Evolutionary conservation across 2,329 filamentous ascomycete genomes (phyloP), one percentile per base, ranked within the genome.

Genomic region (Pochonia chlamydosporia): DNA sequence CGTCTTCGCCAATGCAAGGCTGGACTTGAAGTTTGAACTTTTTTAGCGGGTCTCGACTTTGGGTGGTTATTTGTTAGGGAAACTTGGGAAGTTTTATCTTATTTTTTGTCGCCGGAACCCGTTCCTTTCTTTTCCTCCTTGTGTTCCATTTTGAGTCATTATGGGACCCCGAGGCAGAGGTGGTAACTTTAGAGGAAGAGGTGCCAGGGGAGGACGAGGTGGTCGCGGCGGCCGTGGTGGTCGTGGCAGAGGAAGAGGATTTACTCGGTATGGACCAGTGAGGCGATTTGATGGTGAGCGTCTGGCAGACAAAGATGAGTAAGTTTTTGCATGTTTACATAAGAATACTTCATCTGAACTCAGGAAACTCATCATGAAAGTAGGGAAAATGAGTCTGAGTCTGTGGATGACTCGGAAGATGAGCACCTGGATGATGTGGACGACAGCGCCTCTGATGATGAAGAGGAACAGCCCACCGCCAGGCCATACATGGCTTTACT

Each of bases 401-500:
- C 49, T 6, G 54, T 49, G 31, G 18, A 24, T 13, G 40, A 41
- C 13, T 64, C 58, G 43, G 63, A 58, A 35, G 58, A 55, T 30
- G 63, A 66, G 30, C 67, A 65, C 35, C 66, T 71, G 44, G 65
- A 68, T 8, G 59, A 61, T 25, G 54, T 61, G 43, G 64, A 67
- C 20, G 67, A 70, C 46, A 59, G 66, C 49, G 64, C 63, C 24
- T 67, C 68, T 6, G 72, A 73, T 8, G 70, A 73, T 7, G 73
- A 76, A 3, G 60, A 73, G 40, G 65, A 72, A 35, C 28, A 70
- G 24, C 56, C 68, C 9, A 45, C 65, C 23, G 64, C 68, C 23
- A 69, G 71, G 25, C 74, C 81, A 3, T 85, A 84, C 53, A 68
- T 75, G 64, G 69, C 76, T 7, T 67, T 85, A 6, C 68, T 85